Evolutionary conservation across 139 green algal species (phyloP), one percentile per base, ranked within the genome.

Genomic region (Axilococcus clingmanii): DNA sequence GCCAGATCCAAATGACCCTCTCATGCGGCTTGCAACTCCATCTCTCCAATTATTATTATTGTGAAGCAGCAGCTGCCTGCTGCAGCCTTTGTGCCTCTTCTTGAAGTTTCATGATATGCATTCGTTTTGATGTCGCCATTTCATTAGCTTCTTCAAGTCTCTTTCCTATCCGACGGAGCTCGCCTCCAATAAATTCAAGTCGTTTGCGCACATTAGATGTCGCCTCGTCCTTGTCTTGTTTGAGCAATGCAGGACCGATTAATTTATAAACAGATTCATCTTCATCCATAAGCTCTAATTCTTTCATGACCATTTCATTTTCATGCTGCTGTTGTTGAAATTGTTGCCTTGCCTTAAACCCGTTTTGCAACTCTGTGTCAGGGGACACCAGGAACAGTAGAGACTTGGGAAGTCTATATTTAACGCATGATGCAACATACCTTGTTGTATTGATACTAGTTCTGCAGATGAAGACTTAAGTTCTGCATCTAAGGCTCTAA

Each of bases 181-280:
- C 74, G 28, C 30, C 46, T 7, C 47, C 59, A 41, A 86, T 95
- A 67, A 83, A 89, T 35, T 93, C 82, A 40, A 95, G 58, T n/a
- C 87, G 82, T 60, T 94, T 95, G 7, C 33, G 47, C 24, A 95
- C 85, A 59, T 95, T 95, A 4, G 82, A 62, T 15, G 76, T 80
- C 2, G 86, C 87, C 57, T 95, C 87, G 24, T 87, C 43, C 9
- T 79, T 55, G 49, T 95, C 87, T 57, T 94, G 84, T 52, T 78
- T 81, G 40, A 94, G 70, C 48, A 95, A 66, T 6, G 78, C 84
- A 1, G 87, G 87, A 3, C 87, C 87, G 5, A 95, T 82, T 23
- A 86, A 66, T 75, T 94, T 95, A 75, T 78, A 95, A 14, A 95
- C 81, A 16, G 70, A 78, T 1, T 76, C 67, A 8, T 83, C 82